Base-by-base conservation (phyloP, 1,139 yeast genomes). In the Saccharomycopsis phalli region DNA sequence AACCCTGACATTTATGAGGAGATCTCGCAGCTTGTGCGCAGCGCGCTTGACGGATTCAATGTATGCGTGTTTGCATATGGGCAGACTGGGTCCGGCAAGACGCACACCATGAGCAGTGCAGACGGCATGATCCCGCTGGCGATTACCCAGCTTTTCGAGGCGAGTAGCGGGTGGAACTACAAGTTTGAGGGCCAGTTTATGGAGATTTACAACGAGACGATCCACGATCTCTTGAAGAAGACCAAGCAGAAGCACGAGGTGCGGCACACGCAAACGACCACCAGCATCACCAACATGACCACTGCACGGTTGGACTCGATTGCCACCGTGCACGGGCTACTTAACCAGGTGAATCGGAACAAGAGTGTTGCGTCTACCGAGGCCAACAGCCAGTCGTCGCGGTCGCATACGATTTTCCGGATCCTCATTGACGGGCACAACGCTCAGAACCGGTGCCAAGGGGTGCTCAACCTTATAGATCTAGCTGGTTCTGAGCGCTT, bases 21-120 rank as follows among this genome's bases (percentile, higher is more conserved):
- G 53, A 73, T 88, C 1, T 79, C 94, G 1, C 95, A 88, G 56
- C 61, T 88, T 23, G 80, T 91, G 2, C 96, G 87, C 57, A 81
- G 94, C 42, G 83, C 94, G 0, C 59, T 91, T 23, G 95, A 91
- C 61, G 98, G 98, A 0, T 79, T 68, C 54, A 87, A 87, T 53
- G 95, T 86, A 3, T 87, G 96, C 57, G 87, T 91, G 1, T 87
- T 91, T 63, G 95, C 98, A 0, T 91, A 91, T 59, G 98, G 98
- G 0, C 98, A 91, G 60, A 91, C 98, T 0, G 97, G 98, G 0
- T 87, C 96, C 0, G 98, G 98, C 3, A 91, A 91, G 56, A 88
- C 97, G 0, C 80, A 63, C 56, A 91, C 98, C 0, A 91, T 91
- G 98, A 73, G 93, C 1, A 70, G 69, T 34, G 64, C 73, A 0